These are phyloP conservation scores for Trichomonas gallinae DNA, from an alignment of 208 protist genomes.

Conservation along the genomic window DNA sequence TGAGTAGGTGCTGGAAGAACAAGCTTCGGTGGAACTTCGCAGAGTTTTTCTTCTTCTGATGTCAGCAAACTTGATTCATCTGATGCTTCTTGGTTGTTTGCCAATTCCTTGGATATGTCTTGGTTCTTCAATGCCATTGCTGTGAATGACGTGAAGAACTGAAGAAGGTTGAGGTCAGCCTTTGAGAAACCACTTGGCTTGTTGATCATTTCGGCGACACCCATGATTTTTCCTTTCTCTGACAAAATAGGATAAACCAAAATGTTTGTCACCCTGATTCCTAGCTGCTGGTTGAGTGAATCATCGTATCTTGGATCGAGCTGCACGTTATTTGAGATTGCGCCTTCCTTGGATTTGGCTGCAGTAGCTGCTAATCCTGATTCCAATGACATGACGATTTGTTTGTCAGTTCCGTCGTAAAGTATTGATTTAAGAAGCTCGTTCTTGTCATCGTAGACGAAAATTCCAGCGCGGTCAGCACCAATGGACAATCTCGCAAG, in stretches of 20 bases:
- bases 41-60: background rate
- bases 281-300: background rate
- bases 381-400: background rate
- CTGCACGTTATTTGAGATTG: background rate
- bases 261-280: background rate
- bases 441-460: background rate
- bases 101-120: no score
- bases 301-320: background rate
- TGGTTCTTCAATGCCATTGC: background rate
- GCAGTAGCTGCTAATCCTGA: background rate
- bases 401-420: background rate
- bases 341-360: background rate
- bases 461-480: background rate
- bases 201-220: background rate
- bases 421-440: background rate
- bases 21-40: background rate
- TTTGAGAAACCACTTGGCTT: background rate
- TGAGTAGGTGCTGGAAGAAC: background rate
- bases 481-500: background rate
- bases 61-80: background rate
- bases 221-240: background rate
- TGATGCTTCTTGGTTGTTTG: background rate
- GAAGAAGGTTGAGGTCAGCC: background rate
- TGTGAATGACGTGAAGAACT: background rate
- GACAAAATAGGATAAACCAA: background rate